Evolutionary conservation across 768 basidiomycete genomes (phyloP).

Genomic region (Rhizopogon roseolus): DNA sequence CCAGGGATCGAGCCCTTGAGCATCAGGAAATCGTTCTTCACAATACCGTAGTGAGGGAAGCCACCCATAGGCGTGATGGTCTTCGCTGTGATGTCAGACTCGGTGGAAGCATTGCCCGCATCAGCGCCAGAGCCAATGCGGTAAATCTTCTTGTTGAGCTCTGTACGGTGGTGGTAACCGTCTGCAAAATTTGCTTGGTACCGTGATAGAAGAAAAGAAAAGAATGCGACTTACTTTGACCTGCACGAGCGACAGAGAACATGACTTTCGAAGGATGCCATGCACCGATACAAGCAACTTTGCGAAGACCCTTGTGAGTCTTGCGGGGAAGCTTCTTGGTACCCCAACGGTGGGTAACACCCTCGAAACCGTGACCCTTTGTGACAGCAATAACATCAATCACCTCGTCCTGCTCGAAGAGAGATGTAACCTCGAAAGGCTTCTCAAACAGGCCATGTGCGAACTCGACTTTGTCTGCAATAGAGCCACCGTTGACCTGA

Average conservation of each 20-base stretch:
- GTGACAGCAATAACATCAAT: constrained; percentile 98
- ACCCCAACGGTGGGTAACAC: constrained; percentile 99
- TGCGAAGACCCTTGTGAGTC: constrained; percentile 99
- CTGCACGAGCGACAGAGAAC: constrained; percentile 99
- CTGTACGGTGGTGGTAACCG: constrained; percentile 94
- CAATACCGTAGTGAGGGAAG: constrained; percentile 98
- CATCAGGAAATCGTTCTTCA: constrained; percentile 98
- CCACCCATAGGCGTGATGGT: constrained; percentile 95
- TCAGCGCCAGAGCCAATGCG: constrained; percentile 81
- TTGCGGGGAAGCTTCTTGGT: constrained; percentile 98
- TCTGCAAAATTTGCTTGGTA: constrained; percentile 39
- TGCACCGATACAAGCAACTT: constrained; percentile 98
- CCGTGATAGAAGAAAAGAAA: neutral
- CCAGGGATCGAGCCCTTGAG: constrained; percentile 95
- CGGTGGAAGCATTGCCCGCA: constrained; percentile 84
- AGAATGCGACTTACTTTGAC: constrained; percentile 77
- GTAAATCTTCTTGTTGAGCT: constrained; percentile 99
- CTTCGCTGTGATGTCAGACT: constrained; percentile 93
- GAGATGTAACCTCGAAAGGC: constrained; percentile 73
- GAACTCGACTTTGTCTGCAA: constrained; percentile 97
- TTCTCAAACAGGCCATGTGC: constrained; percentile 96
- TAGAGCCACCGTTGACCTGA: constrained; percentile 94
- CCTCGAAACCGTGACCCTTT: constrained; percentile 99
- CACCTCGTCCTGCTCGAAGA: constrained; percentile 97
- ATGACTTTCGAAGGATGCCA: constrained; percentile 99